Base-by-base conservation (phyloP, 208 protist genomes). In the Crithidia thermophila region DNA sequence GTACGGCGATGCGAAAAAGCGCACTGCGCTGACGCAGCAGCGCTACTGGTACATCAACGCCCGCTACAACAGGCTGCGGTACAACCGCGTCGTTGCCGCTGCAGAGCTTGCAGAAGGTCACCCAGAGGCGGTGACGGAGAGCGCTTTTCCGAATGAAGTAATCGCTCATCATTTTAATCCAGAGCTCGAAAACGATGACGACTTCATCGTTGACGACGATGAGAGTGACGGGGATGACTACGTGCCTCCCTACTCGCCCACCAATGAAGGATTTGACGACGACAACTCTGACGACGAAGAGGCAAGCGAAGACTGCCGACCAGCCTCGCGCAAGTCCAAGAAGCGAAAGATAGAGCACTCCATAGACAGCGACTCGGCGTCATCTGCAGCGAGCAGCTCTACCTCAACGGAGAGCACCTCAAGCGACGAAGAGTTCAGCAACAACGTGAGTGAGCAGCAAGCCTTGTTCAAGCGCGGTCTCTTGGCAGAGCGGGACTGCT, bases 1-100 rank as follows among this genome's bases (percentile, higher is more conserved):
- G 13, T 60, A 61, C 51, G 58, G 60, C 14, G 52, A 59, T 21
- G 55, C 71, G 0, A 74, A 70, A 23, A 67, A 63, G 25, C 71
- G 63, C 27, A 43, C 49, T 0, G 46, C 78, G 11, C 55, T 91
- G 18, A 91, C 88, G 3, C 75, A 87, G 16, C 71, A 87, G 49
- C 82, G 86, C 8, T 96, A 96, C 56, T 96, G 88, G 87, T 65
- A 85, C 39, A 50, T 91, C 0, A 85, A 91, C 61, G 88, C 86
- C 1, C 75, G 87, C 18, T 96, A 92, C 65, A 96, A 96, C 62
- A 72, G 81, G 4, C 64, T 94, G 14, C 88, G 91, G 4, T 96
- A 94, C 76, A 96, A 96, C 65, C 67, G 91, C 23, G 62, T 96
- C 20, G 88, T 96, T 8, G 85, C 89, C 14, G 72, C 75, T 6